Evolutionary conservation across 2,329 filamentous ascomycete genomes (phyloP), one percentile per base, ranked within the genome.

Genomic region (Metarhizium rileyi): DNA sequence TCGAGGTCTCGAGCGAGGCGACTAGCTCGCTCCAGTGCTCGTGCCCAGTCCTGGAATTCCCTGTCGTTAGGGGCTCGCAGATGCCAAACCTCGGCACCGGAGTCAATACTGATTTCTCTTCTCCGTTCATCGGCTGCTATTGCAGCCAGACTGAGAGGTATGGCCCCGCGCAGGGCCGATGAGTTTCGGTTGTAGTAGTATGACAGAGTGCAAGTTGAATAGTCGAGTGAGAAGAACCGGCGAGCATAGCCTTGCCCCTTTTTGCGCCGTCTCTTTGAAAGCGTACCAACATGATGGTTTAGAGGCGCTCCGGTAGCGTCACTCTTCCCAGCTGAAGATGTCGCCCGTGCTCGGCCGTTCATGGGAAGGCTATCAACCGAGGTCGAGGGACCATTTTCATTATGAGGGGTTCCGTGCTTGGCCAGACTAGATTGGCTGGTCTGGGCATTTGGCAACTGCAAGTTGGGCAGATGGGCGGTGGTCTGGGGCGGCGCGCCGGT

Each of bases 121-220:
- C 87, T 82, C 60, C 87, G 82, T 64, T 93, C 88, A 62, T 95
- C 90, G 7, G 89, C 89, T 3, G 90, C 87, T 52, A 98, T 86
- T 4, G 89, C 93, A 16, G 93, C 93, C 47, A 98, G 71, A 25
- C 89, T 93, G 8, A 98, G 75, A 0, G 93, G 93, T 47, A 98
- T 93, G 7, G 93, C 90, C 18, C 93, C 93, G 52, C 93, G 82
- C 41, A 98, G 74, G 1, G 91, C 90, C 5, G 91, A 94, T 5
- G 91, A 95, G 62, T 94, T 91, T 43, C 89, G 85, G 65, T 91
- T 93, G 63, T 94, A 87, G 64, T 96, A 98, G 70, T 98, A 98
- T 0, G 93, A 97, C 28, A 98, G 73, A 0, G 93, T 97, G 53
- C 87, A 95, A 0, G 91, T 90, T 4, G 86, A 90, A 63, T 90